phyloP scores from a whole-genome alignment of 306 rosid species.

The Lablab purpureus region DNA sequence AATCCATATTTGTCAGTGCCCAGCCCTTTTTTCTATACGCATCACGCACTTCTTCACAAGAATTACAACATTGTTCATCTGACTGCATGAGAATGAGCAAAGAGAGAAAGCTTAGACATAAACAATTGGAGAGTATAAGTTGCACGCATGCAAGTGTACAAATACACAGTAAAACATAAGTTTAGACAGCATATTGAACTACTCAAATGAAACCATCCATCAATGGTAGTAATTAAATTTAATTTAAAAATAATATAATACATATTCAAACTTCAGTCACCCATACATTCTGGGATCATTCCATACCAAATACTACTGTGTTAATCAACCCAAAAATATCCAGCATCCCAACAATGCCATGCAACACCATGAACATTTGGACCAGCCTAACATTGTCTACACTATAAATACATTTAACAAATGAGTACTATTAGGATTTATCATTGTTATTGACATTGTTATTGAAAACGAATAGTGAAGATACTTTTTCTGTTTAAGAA shows the following conservation, averaged over 20 bases:
- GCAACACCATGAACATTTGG: neutral
- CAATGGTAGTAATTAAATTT: slow-evolving; percentile 2
- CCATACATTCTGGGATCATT: neutral
- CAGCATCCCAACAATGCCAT: slow-evolving; percentile 24
- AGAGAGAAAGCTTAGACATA: slow-evolving; percentile 24
- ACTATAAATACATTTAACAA: neutral
- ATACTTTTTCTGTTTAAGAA: slow-evolving; percentile 17
- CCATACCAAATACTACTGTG: slow-evolving; percentile 6
- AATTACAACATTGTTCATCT: slow-evolving; percentile 85
- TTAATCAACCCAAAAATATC: slow-evolving; percentile 16
- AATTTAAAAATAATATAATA: slow-evolving; percentile 5
- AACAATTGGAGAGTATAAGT: slow-evolving; percentile 20
- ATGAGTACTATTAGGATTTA: neutral
- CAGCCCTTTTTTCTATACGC: slow-evolving; percentile 94
- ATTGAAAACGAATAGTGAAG: slow-evolving; percentile 9
- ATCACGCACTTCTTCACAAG: slow-evolving; percentile 92
- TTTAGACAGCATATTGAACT: slow-evolving; percentile 25
- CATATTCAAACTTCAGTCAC: slow-evolving; percentile 19
- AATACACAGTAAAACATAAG: slow-evolving; percentile 22
- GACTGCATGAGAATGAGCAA: slow-evolving; percentile 61
- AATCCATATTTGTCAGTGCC: slow-evolving; percentile 78
- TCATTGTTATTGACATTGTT: neutral
- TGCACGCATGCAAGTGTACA: slow-evolving; percentile 8
- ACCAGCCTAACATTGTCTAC: neutral
- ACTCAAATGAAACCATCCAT: slow-evolving; percentile 36